Evolutionary conservation across 306 rosid species (phyloP).

Genomic region (Fragaria nilgerrensis): DNA sequence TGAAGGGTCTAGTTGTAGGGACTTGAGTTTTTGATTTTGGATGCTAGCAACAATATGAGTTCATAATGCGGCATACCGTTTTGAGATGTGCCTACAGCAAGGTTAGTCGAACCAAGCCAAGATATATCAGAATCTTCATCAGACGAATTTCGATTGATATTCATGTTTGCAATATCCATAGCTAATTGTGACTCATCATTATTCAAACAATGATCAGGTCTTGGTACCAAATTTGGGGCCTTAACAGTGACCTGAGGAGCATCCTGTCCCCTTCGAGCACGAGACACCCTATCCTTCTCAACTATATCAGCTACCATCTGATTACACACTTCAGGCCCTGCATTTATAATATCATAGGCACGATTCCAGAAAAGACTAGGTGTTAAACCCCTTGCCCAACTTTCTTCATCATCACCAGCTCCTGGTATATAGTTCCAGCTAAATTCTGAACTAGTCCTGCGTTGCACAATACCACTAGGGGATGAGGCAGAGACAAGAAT

Average conservation of each 20-base stretch:
- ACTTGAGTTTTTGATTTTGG: background rate
- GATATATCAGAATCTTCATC: constrained; percentile 37
- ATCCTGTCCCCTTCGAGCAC: constrained; percentile 64
- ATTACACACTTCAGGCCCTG: constrained; percentile 77
- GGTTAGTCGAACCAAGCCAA: constrained; percentile 70
- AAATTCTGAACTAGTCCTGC: constrained; percentile 63
- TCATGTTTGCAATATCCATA: constrained; percentile 28
- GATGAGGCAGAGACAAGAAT: constrained; percentile 81
- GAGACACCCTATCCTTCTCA: constrained; percentile 66
- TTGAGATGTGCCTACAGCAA: constrained; percentile 66
- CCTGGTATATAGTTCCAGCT: constrained; percentile 94
- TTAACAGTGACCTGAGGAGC: constrained; percentile 65
- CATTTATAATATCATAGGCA: constrained; percentile 65
- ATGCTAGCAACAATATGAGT: background rate
- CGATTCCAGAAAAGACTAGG: constrained; percentile 74
- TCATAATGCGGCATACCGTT: constrained; percentile 43
- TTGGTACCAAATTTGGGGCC: constrained; percentile 37
- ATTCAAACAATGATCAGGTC: constrained; percentile 27
- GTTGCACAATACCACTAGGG: constrained; percentile 43
- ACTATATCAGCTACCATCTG: constrained; percentile 75
- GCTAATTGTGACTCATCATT: constrained; percentile 26
- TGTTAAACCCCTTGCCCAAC: constrained; percentile 85
- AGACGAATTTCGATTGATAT: constrained; percentile 23
- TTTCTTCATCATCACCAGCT: constrained; percentile 96
- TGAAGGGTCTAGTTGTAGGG: background rate